These are phyloP conservation scores for Euphorbia celastroides DNA, from an alignment of 441 rosid genomes.

Conservation along the genomic window DNA sequence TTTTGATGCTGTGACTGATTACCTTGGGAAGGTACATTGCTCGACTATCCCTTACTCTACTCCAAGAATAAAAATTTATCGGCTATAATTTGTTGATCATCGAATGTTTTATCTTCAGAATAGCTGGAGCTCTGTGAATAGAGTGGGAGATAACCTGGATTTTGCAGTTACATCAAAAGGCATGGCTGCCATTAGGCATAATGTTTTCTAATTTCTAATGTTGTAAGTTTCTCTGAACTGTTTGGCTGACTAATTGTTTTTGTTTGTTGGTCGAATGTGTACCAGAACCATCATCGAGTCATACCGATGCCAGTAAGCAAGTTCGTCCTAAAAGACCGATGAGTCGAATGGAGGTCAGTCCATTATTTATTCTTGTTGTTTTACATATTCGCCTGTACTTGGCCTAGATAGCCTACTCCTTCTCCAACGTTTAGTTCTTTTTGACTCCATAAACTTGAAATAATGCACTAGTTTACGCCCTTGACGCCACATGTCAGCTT, in stretches of 20 bases:
- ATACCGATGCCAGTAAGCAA: constrained; percentile 60
- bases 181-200: too few species aligned
- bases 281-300: constrained; percentile 50
- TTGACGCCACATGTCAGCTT: too few species aligned
- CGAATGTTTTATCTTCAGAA: constrained; percentile 53
- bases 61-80: constrained; percentile 19
- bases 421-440: too few species aligned
- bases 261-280: constrained; percentile 9
- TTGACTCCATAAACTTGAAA: too few species aligned
- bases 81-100: constrained; percentile 22
- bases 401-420: too few species aligned
- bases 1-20: constrained; percentile 59
- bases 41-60: constrained; percentile 14
- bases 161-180: constrained; percentile 46
- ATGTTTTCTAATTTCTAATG: background rate
- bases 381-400: too few species aligned
- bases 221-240: background rate
- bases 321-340: constrained; percentile 76
- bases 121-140: constrained; percentile 53
- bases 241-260: constrained; percentile 15
- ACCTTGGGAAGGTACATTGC: constrained; percentile 76
- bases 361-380: constrained; percentile 8
- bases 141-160: constrained; percentile 36
- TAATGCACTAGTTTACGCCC: too few species aligned
- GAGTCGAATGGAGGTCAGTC: constrained; percentile 88